Base-by-base conservation (phyloP, 768 basidiomycete genomes). In the Hygrophoropsis aurantiaca region DNA sequence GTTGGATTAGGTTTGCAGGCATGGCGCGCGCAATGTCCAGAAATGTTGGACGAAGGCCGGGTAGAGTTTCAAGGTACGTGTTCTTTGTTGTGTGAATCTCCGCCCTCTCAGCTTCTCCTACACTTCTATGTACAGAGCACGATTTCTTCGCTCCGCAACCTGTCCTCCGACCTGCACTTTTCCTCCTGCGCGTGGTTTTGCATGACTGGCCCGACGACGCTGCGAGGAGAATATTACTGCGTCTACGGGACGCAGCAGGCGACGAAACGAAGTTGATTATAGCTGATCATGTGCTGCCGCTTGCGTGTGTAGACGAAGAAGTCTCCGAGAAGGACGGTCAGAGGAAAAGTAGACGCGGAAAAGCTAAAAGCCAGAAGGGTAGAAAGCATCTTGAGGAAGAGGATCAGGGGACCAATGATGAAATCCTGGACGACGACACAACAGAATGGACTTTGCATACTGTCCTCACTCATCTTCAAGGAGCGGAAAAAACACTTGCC, bases 191-290 rank as follows among this genome's bases (percentile, higher is more conserved):
- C 19, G 81, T 83, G 16, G 77, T 89, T 32, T 70, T 87, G 26
- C 88, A 91, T 55, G 88, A 91, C 57, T 90, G 88, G 87, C 82
- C 86, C 1, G 84, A 90, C 52, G 69, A 68, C 1, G 75, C 68
- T 52, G 80, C 79, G 18, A 52, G 50, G 19, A 69, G 68, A 30
- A 78, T 81, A 35, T 59, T 80, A 36, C 59, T 70, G 16, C 74
- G 72, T 21, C 67, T 81, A 3, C 67, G 77, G 11, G 66, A 65
- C 26, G 67, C 68, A 4, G 67, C 69, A 9, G 42, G 47, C 16
- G 27, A 13, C 27, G 63, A 71, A 3, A 89, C 87, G 20, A 78
- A 70, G 47, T 70, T 90, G 3, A 67, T 91, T 26, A 75, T 91
- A 34, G 85, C 81, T 0, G 88, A 91, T 53, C 84, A 82, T 49